phyloP scores from a whole-genome alignment of 139 green algal species.

The Diplosphaera chodatii region DNA sequence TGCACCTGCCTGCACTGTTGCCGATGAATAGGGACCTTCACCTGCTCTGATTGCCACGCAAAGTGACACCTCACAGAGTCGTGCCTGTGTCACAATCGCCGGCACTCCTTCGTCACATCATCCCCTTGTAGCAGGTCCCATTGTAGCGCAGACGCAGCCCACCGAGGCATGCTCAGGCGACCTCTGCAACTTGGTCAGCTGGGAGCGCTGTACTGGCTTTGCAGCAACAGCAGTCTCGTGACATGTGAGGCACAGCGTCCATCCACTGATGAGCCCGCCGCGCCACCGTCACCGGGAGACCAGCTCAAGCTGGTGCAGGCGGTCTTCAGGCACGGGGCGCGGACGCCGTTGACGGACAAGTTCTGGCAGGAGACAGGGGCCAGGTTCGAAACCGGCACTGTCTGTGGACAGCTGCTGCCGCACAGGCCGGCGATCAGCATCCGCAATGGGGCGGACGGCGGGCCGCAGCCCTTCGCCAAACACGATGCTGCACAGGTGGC shows the following conservation, averaged over 20 bases:
- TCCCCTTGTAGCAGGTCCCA: too few species aligned
- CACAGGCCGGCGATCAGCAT: slow-evolving; percentile 25
- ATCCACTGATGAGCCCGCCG: not conserved
- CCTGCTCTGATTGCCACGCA: too few species aligned
- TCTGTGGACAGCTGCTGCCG: slow-evolving; percentile 8
- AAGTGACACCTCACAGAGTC: too few species aligned
- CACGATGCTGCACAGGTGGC: slow-evolving; percentile 47
- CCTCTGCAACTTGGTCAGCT: not conserved
- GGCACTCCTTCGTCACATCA: too few species aligned
- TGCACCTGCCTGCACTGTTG: too few species aligned
- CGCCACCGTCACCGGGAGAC: not conserved
- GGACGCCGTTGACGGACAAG: slow-evolving; percentile 43
- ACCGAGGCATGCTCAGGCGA: not conserved
- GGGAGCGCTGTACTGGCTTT: not conserved
- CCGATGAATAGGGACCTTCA: too few species aligned
- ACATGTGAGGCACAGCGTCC: not conserved
- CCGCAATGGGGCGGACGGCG: slow-evolving; percentile 15
- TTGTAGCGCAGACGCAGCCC: too few species aligned
- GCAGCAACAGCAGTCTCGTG: not conserved
- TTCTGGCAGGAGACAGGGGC: slow-evolving; percentile 34
- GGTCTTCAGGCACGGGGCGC: slow-evolving; percentile 66
- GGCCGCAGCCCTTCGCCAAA: slow-evolving; percentile 11
- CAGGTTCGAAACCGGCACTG: slow-evolving; percentile 19
- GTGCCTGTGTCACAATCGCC: too few species aligned
- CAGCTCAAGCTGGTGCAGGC: slow-evolving; percentile 59